These are phyloP conservation scores for Pulveroboletus sp. DNA, from an alignment of 768 basidiomycete species.

Conservation along the genomic window DNA sequence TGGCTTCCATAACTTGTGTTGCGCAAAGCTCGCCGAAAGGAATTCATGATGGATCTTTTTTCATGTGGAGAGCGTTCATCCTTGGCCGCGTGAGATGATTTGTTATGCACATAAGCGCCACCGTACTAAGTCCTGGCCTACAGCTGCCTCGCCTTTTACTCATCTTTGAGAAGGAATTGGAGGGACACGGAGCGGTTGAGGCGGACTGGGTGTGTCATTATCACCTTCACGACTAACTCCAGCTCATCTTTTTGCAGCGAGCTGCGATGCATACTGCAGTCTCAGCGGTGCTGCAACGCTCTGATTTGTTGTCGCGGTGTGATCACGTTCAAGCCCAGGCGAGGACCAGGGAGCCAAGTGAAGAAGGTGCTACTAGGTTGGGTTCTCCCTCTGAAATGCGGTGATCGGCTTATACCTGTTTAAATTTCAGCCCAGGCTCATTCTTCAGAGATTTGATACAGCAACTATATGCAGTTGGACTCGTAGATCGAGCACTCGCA, in stretches of 20 bases:
- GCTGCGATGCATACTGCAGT: conserved; percentile 48
- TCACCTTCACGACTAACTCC: background rate
- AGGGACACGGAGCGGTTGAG: conserved; percentile 41
- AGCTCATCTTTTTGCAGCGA: conserved; percentile 26
- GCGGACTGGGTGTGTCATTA: conserved; percentile 52
- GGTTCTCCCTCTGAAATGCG: background rate
- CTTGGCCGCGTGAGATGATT: conserved; percentile 56
- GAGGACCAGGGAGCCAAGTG: conserved; percentile 13
- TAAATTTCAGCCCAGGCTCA: conserved; percentile 15
- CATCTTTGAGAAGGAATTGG: conserved; percentile 51
- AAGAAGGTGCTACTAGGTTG: conserved; percentile 24
- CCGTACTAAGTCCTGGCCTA: background rate
- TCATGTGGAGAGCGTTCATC: conserved; percentile 68
- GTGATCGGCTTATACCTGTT: conserved; percentile 7
- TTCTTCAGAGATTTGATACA: conserved; percentile 37
- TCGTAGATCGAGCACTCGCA: conserved; percentile 53
- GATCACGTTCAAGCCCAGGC: conserved; percentile 42
- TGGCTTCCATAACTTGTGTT: conserved; percentile 59
- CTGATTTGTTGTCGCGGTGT: conserved; percentile 53
- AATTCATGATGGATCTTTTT: conserved; percentile 28
- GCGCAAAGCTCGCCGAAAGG: conserved; percentile 42
- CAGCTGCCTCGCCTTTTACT: conserved; percentile 61
- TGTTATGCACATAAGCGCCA: background rate
- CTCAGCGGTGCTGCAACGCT: conserved; percentile 42
- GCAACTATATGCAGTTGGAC: conserved; percentile 47